A percentile compares a stretch with the other conserved stretches of the same genome.
Evolutionary conservation across 306 rosid species (phyloP).

Genomic region (Ammopiptanthus mongolicus): DNA sequence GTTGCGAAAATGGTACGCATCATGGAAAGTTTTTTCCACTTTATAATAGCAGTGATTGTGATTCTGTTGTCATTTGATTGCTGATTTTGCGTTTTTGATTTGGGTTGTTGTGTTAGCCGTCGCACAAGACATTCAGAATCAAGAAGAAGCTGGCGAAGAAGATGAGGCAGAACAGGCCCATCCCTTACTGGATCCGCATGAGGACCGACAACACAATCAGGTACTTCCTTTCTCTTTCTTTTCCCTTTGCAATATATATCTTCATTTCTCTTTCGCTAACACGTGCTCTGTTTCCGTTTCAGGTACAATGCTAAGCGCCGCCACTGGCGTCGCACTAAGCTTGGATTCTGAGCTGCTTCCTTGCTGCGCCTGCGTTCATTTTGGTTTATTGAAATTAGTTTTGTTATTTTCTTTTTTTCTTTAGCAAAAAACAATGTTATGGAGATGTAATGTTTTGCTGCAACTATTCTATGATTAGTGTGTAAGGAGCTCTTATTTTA

Average conservation of each 20-base stretch:
- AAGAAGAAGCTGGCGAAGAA: constrained; percentile 93
- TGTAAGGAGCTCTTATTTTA: neutral
- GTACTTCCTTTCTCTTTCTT: constrained; percentile 6
- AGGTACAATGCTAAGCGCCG: constrained; percentile 55
- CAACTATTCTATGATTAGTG: neutral
- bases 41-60: neutral
- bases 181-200: constrained; percentile 87
- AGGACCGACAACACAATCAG: constrained; percentile 89
- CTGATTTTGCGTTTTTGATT: neutral
- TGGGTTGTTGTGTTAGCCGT: constrained; percentile 46
- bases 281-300: neutral
- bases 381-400: neutral
- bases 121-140: constrained; percentile 82
- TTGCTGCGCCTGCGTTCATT: neutral
- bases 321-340: constrained; percentile 57
- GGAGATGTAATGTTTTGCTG: neutral
- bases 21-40: neutral
- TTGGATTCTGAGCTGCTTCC: constrained; percentile 38
- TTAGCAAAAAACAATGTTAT: neutral
- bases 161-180: constrained; percentile 96
- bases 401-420: neutral
- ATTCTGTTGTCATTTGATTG: neutral
- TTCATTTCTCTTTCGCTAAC: neutral
- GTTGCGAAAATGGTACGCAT: constrained; percentile 40
- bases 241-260: neutral